Conservation (phyloP, 208 protist genomes). For the Trypanosoma boissoni region DNA sequence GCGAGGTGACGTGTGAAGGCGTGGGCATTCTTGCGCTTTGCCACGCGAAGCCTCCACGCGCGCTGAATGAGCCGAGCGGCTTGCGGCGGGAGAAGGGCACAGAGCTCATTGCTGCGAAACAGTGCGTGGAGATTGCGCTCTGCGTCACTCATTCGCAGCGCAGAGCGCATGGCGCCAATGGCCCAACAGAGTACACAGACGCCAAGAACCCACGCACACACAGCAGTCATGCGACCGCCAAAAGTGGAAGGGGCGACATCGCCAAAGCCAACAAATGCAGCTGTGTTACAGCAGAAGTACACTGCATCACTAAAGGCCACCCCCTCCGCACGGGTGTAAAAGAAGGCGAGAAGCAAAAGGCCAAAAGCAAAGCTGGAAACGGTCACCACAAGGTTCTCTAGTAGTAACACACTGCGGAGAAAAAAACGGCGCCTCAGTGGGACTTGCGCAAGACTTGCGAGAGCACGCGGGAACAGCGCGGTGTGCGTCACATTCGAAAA, state of each 20-base stretch:
- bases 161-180: conserved; percentile 40
- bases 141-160: conserved; percentile 33
- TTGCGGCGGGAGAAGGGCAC: conserved; percentile 41
- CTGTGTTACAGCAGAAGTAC: conserved; percentile 57
- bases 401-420: conserved; percentile 33
- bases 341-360: conserved; percentile 37
- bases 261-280: conserved; percentile 49
- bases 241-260: conserved; percentile 43
- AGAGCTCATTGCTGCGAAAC: conserved; percentile 63
- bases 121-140: conserved; percentile 62
- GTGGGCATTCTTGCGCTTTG: conserved; percentile 34
- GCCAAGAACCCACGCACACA: conserved; percentile 45
- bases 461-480: conserved; percentile 42
- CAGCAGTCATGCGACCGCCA: conserved; percentile 45
- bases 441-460: conserved; percentile 44
- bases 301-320: conserved; percentile 38
- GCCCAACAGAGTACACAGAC: conserved; percentile 41
- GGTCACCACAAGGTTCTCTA: conserved; percentile 19
- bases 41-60: conserved; percentile 51
- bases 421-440: conserved; percentile 33
- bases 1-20: conserved; percentile 47
- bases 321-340: conserved; percentile 48
- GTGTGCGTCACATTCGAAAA: conserved; percentile 30
- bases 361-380: conserved; percentile 25
- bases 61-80: conserved; percentile 67